Evolutionary conservation across 2,329 filamentous ascomycete genomes (phyloP).

Genomic region (Dryadomyces quercus-mongolicae): DNA sequence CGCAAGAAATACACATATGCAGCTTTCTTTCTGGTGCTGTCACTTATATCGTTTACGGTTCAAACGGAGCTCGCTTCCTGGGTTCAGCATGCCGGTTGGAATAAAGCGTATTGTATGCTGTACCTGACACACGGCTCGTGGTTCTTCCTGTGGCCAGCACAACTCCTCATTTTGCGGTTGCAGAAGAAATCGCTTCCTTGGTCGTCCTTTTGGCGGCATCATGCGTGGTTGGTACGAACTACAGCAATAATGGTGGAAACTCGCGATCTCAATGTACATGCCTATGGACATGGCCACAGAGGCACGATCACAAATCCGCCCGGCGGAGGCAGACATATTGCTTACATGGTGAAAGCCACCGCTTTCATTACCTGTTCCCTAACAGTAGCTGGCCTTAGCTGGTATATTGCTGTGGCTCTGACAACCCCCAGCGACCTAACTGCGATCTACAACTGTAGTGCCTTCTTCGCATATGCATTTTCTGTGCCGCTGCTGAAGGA

Average conservation of each 20-base stretch:
- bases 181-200: conserved; percentile 71
- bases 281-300: background rate
- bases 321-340: conserved; percentile 22
- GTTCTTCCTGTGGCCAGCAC: conserved; percentile 76
- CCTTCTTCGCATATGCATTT: conserved; percentile 97
- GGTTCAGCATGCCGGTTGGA: conserved; percentile 88
- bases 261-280: conserved; percentile 48
- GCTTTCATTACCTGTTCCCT: conserved; percentile 73
- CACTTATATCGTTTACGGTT: conserved; percentile 76
- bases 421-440: conserved; percentile 90
- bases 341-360: conserved; percentile 70
- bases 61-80: conserved; percentile 95
- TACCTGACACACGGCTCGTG: conserved; percentile 95
- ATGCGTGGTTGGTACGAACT: conserved; percentile 36
- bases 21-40: conserved; percentile 68
- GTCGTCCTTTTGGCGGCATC: conserved; percentile 69
- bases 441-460: conserved; percentile 97
- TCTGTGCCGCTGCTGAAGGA: conserved; percentile 83
- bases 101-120: conserved; percentile 99
- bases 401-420: conserved; percentile 90
- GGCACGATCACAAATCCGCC: background rate
- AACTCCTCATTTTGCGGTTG: conserved; percentile 67
- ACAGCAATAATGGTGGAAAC: conserved; percentile 74
- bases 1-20: conserved; percentile 80
- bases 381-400: conserved; percentile 82